phyloP scores from a whole-genome alignment of 805 yeast species.

The Candida takata region DNA sequence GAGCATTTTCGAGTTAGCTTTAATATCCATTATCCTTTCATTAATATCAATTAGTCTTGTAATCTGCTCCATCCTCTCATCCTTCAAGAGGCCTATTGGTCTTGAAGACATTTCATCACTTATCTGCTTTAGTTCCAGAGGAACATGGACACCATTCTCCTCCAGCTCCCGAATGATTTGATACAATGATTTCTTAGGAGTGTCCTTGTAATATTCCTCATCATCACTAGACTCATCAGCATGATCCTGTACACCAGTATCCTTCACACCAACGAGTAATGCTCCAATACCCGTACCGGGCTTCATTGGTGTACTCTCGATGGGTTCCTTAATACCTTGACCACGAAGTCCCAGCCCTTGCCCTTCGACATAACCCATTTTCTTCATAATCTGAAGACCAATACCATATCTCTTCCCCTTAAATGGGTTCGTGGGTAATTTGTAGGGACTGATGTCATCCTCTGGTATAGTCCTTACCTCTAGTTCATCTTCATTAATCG shows the following conservation, averaged over 20 bases:
- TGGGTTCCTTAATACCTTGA: constrained; percentile 75
- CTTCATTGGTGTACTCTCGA: constrained; percentile 53
- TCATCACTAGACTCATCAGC: constrained; percentile 15
- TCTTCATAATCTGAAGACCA: constrained; percentile 69
- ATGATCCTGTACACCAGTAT: constrained; percentile 1
- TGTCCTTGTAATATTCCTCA: constrained; percentile 21
- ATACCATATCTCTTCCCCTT: constrained; percentile 54
- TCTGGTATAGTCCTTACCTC: not conserved
- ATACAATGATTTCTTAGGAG: constrained; percentile 21
- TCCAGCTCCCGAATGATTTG: constrained; percentile 20
- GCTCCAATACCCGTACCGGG: constrained; percentile 75
- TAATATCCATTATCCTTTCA: constrained; percentile 10
- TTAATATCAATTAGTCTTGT: constrained; percentile 11
- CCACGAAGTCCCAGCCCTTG: constrained; percentile 72
- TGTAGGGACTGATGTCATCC: not conserved
- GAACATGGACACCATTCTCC: constrained; percentile 14
- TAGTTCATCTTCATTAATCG: constrained; percentile 13
- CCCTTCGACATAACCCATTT: constrained; percentile 87
- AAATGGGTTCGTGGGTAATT: constrained; percentile 8
- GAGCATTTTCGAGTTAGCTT: constrained; percentile 9
- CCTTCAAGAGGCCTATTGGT: constrained; percentile 31
- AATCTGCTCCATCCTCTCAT: constrained; percentile 20
- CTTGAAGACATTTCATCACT: constrained; percentile 24
- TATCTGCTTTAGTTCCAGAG: constrained; percentile 15
- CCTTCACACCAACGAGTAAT: constrained; percentile 17